Evolutionary conservation across 2,329 filamentous ascomycete species (phyloP).

Genomic region (Colletotrichum sp.): DNA sequence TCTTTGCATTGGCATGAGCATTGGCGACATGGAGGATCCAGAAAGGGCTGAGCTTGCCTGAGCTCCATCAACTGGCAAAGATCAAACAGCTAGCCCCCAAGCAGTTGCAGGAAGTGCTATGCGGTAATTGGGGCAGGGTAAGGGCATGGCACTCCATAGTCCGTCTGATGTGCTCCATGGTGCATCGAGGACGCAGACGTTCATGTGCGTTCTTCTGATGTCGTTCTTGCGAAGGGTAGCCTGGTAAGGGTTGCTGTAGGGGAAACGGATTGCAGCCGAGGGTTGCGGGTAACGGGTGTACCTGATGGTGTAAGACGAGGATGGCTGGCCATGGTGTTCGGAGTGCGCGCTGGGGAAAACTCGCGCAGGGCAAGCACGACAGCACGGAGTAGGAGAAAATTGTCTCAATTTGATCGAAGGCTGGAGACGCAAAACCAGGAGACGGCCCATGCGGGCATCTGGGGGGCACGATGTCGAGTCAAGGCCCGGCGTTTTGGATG

Average conservation of each 20-base stretch:
- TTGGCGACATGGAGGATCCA: not conserved
- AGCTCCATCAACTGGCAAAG: not conserved
- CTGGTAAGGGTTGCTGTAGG: not conserved
- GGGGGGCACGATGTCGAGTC: constrained; percentile 4
- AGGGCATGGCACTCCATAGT: not conserved
- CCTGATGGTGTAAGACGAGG: constrained; percentile 3
- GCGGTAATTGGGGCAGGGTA: not conserved
- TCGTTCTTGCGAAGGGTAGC: not conserved
- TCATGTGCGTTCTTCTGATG: not conserved
- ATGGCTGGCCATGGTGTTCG: not conserved
- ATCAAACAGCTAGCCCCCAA: not conserved
- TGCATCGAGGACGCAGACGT: not conserved
- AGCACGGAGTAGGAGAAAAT: not conserved
- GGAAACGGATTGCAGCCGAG: not conserved
- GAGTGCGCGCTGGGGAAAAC: constrained; percentile 10
- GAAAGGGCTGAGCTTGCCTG: not conserved
- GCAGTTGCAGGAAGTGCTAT: not conserved
- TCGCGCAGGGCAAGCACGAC: not conserved
- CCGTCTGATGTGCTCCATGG: constrained; percentile 4
- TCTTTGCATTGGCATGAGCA: not conserved
- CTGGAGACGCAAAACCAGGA: not conserved
- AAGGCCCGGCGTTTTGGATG: constrained; percentile 11
- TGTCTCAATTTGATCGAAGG: constrained; percentile 13
- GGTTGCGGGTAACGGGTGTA: constrained; percentile 1
- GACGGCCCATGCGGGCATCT: not conserved